These are phyloP conservation scores for Xylaria digitata DNA, from an alignment of 2,329 filamentous ascomycete species.

Conservation along the genomic window DNA sequence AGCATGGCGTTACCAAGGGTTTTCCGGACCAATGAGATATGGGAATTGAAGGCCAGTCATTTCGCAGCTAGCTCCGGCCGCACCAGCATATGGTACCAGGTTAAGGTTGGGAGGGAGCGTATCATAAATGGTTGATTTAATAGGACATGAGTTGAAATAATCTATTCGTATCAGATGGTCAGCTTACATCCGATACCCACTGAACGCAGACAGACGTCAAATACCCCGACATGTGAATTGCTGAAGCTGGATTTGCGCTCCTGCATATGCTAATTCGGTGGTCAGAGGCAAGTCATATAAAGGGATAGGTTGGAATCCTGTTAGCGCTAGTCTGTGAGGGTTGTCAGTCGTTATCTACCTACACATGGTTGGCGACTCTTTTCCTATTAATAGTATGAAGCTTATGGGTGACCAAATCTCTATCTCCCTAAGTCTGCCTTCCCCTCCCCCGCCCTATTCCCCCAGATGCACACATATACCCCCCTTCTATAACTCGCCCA, in stretches of 20 bases:
- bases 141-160: too few relatives aligned
- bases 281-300: too few relatives aligned
- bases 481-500: background rate
- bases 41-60: background rate
- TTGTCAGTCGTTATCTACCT: background rate
- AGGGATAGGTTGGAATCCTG: too few relatives aligned
- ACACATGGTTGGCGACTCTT: background rate
- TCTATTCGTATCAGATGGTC: too few relatives aligned
- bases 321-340: too few relatives aligned
- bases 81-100: background rate
- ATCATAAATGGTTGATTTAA: too few relatives aligned
- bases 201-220: too few relatives aligned
- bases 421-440: background rate
- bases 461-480: background rate
- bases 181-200: too few relatives aligned
- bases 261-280: background rate
- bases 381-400: background rate
- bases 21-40: background rate
- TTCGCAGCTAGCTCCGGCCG: background rate
- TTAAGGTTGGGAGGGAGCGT: background rate
- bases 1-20: too few relatives aligned
- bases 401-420: background rate
- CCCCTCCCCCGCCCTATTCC: background rate
- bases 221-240: background rate
- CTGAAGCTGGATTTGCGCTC: background rate